phyloP scores from a whole-genome alignment of 2,329 filamentous ascomycete species.

The Penicillium psychrosexuale region DNA sequence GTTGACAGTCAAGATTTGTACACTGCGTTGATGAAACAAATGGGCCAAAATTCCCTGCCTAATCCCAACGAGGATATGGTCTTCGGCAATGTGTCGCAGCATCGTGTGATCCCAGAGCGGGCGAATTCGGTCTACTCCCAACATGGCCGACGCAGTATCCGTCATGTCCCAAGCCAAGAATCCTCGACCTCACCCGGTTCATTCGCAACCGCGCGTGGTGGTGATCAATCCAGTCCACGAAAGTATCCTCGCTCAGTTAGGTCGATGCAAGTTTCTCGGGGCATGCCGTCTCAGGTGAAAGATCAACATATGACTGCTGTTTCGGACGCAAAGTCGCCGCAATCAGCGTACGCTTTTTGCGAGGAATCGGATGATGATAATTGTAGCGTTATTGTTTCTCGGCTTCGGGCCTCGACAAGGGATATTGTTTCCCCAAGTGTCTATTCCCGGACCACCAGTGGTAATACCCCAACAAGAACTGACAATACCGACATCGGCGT shows the following conservation, averaged over 20 bases:
- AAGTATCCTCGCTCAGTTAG: constrained; percentile 5
- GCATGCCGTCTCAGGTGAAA: neutral
- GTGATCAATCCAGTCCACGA: constrained; percentile 23
- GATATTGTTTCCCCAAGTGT: constrained; percentile 38
- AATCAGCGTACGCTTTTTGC: neutral
- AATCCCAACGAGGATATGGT: constrained; percentile 24
- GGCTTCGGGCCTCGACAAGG: constrained; percentile 1
- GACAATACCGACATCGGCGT: constrained; percentile 5
- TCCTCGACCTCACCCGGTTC: constrained; percentile 31
- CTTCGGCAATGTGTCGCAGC: constrained; percentile 31
- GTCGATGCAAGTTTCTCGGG: constrained; percentile 4
- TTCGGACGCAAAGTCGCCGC: neutral
- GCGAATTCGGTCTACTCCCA: constrained; percentile 26
- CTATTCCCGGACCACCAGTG: constrained; percentile 44
- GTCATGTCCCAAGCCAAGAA: constrained; percentile 30
- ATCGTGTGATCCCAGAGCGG: constrained; percentile 30
- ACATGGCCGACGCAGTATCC: constrained; percentile 29
- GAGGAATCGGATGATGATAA: constrained; percentile 21
- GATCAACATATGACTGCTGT: neutral
- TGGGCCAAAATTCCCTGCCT: constrained; percentile 26
- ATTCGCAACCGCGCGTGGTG: constrained; percentile 30
- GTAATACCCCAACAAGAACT: constrained; percentile 24
- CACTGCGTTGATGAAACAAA: constrained; percentile 43
- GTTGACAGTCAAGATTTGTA: constrained; percentile 43
- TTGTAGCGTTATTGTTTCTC: constrained; percentile 19